Conservation (phyloP, 1,284 basidiomycete species). For the Peniophora sp. region DNA sequence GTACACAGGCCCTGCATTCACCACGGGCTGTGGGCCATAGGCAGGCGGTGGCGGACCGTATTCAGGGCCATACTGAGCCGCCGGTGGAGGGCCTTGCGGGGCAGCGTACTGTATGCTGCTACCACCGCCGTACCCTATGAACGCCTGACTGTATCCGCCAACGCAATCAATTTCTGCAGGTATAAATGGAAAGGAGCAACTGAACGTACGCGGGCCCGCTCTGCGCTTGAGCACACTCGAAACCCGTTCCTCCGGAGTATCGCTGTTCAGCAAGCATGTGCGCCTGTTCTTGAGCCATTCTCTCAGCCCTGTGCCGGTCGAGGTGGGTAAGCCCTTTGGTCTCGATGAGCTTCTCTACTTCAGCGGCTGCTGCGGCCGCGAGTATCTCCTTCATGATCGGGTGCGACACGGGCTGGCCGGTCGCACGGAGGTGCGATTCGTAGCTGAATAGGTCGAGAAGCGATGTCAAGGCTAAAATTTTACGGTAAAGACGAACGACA, state of each 20-base stretch:
- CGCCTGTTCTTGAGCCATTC: slow-evolving; percentile 2
- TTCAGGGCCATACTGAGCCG: no score
- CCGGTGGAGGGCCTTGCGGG: no score
- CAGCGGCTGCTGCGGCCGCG: slow-evolving; percentile 18
- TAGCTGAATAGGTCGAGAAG: slow-evolving; percentile 4
- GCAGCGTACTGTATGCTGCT: no score
- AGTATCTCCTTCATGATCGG: slow-evolving; percentile 18
- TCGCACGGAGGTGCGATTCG: slow-evolving; percentile 17
- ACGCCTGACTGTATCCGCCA: no score
- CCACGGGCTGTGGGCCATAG: no score
- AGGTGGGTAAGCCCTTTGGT: slow-evolving; percentile 19
- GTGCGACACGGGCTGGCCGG: slow-evolving; percentile 15
- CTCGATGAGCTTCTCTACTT: slow-evolving; percentile 19
- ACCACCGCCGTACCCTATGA: no score
- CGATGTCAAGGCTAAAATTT: no score
- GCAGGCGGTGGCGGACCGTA: no score
- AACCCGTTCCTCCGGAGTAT: slow-evolving; percentile 1
- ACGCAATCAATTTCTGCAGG: no score
- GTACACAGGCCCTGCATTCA: no score
- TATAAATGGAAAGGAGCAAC: no score
- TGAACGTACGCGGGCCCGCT: background rate
- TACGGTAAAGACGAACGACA: no score
- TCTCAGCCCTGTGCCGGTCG: slow-evolving; percentile 16
- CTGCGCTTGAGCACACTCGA: slow-evolving; percentile 1
- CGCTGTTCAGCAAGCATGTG: slow-evolving; percentile 2